A percentile compares a stretch with the other conserved stretches of the same genome.
Conservation (phyloP, 2,329 filamentous ascomycete species). For the Ophioceras dolichostomum region DNA sequence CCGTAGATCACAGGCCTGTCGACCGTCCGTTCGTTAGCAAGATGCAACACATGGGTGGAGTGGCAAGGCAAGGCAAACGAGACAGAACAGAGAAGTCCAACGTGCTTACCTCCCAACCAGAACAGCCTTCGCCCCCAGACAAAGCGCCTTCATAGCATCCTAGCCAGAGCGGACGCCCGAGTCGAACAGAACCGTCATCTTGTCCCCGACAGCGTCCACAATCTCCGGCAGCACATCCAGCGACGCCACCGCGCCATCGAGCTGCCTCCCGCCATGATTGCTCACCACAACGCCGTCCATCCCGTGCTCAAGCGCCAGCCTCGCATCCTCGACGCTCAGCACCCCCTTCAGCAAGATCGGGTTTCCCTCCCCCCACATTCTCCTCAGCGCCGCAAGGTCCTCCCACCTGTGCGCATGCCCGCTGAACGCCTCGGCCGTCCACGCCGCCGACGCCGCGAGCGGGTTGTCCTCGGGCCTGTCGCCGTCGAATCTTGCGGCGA, state of each 20-base stretch:
- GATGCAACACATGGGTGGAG: not conserved
- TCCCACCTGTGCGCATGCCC: slow-evolving; percentile 46
- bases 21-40: not conserved
- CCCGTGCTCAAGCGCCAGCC: slow-evolving; percentile 28
- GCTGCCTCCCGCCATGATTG: slow-evolving; percentile 46
- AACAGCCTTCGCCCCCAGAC: slow-evolving; percentile 43
- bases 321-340: slow-evolving; percentile 34
- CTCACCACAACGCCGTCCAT: slow-evolving; percentile 40
- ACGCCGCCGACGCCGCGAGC: slow-evolving; percentile 35
- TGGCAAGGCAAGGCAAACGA: too few relatives aligned
- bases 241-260: slow-evolving; percentile 40
- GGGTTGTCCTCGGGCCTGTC: slow-evolving; percentile 29
- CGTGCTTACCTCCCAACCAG: slow-evolving; percentile 28
- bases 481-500: slow-evolving; percentile 35
- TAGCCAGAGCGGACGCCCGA: slow-evolving; percentile 41
- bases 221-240: slow-evolving; percentile 48
- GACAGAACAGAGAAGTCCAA: not conserved
- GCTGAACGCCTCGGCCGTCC: slow-evolving; percentile 39
- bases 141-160: slow-evolving; percentile 45
- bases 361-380: slow-evolving; percentile 38
- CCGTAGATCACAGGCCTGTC: slow-evolving; percentile 43
- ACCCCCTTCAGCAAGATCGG: slow-evolving; percentile 53
- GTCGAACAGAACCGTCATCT: slow-evolving; percentile 50
- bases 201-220: slow-evolving; percentile 46
- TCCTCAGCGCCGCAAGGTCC: slow-evolving; percentile 42